Evolutionary conservation across 805 yeast species (phyloP).

Genomic region (Wickerhamiella bombiphila): DNA sequence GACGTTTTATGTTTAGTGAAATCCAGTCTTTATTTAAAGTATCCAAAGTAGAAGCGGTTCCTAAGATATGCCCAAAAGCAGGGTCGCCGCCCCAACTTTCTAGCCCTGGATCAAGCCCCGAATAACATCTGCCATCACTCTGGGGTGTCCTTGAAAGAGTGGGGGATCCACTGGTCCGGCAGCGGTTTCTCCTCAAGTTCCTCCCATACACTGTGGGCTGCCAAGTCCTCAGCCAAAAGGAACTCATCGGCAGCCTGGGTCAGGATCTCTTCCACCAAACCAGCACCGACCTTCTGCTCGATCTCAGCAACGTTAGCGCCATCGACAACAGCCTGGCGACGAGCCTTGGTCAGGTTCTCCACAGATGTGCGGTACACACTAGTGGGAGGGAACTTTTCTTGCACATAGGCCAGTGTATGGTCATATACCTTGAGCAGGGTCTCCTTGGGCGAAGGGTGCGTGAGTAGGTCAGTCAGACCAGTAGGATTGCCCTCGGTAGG

Average conservation of each 20-base stretch:
- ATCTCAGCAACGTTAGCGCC: conserved; percentile 49
- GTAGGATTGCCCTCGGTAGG: conserved; percentile 58
- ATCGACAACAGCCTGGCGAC: conserved; percentile 50
- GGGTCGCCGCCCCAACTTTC: no score
- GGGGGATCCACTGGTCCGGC: conserved; percentile 58
- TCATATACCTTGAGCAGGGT: conserved; percentile 57
- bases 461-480: conserved; percentile 62
- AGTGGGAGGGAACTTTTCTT: conserved; percentile 48
- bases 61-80: no score
- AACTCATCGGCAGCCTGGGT: conserved; percentile 75
- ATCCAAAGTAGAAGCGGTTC: no score
- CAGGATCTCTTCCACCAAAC: conserved; percentile 68
- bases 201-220: conserved; percentile 63
- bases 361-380: conserved; percentile 68
- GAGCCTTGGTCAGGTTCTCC: conserved; percentile 52
- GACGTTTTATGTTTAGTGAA: no score
- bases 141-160: conserved; percentile 12
- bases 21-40: no score
- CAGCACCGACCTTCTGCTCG: conserved; percentile 64
- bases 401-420: conserved; percentile 46
- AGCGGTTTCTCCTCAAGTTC: conserved; percentile 65
- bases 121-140: no score
- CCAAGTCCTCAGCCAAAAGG: conserved; percentile 49
- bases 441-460: conserved; percentile 76
- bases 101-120: no score